Base-by-base conservation (phyloP, 176 grass and related monocot genomes). In the Phoenix roebelenii region DNA sequence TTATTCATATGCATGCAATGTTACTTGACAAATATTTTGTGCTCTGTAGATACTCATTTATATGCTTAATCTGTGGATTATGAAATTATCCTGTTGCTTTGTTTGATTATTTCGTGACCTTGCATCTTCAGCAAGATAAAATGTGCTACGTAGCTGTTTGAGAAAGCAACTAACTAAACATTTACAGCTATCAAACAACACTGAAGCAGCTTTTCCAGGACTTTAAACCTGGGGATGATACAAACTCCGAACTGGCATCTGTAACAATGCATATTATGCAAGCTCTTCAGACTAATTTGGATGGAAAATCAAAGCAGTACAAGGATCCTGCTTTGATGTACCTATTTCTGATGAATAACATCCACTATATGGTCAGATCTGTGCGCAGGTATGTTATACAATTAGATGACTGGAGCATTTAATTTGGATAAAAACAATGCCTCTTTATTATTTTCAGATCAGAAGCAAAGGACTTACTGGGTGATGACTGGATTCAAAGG, bases 291-390 rank as follows among this genome's bases (percentile, higher is more conserved):
- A 98, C 78, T 66, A 98, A 98, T 59, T 73, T 98, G 54, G 93
- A 98, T 61, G 76, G 69, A 57, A 98, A 85, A 83, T 89, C 93
- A 23, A 98, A 98, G 30, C 84, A 98, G 61, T 98, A 92, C 67
- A 83, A 88, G 76, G 93, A 98, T 86, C 84, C 79, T 59, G 77
- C 93, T 65, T 52, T 92, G 61, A 85, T 83, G 26, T 70, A 83
- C 60, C 64, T 98, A 65, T 98, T 98, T 88, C 64, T 98, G 22
- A 92, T 98, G 93, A 98, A 98, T 55, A 98, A 98, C 70, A 98
- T 89, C 64, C 93, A 92, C 51, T 89, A 98, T 72, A 86, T 92
- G 23, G 88, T 98, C 23, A 88, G 76, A 83, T 98, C 87, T 65
- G 78, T 98, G 15, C 74, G 79, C 59, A 92, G 93, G 93, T 98